Base-by-base conservation (phyloP, 2,329 filamentous ascomycete species). In the Lanzia echinophila region DNA sequence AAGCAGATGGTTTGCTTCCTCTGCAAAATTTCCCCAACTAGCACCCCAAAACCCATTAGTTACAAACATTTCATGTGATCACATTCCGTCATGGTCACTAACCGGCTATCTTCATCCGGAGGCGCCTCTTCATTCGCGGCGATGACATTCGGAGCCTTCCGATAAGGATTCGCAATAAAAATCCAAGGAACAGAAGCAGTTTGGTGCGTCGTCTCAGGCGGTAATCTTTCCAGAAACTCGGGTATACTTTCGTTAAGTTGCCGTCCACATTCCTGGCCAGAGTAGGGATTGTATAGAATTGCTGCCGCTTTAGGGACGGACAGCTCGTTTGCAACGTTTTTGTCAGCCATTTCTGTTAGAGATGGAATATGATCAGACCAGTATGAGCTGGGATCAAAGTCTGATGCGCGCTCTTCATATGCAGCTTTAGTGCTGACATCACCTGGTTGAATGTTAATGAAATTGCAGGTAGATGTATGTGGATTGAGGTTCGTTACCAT, bases 211-310 rank as follows among this genome's bases (percentile, higher is more conserved):
- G 78, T 84, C 3, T 78, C 76, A 0, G 89, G 87, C 0, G 86
- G 85, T 0, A 91, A 73, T 8, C 88, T 82, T 8, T 71, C 56
- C 2, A 94, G 69, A 62, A 95, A 95, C 1, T 78, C 76, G 7
- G 79, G 69, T 1, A 87, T 70, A 0, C 78, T 78, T 65, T 91
- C 87, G 1, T 72, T 72, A 28, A 84, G 73, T 66, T 86, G 85
- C 73, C 84, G 83, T 24, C 79, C 83, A 57, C 64, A 67, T 0
- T 68, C 50, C 1, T 75, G 55, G 33, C 78, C 80, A 54, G 80
- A 75, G 60, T 82, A 83, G 1, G 77, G 76, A 63, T 88, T 87
- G 69, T 81, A 75, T 2, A 79, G 53, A 28, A 50, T 58, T 7
- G 56, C 43, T 31, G 36, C 39, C 32, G 24, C 19, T n/a, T 32